Conservation (phyloP, 2,329 filamentous ascomycete species). For the Fusarium neocosmosporiellum region DNA sequence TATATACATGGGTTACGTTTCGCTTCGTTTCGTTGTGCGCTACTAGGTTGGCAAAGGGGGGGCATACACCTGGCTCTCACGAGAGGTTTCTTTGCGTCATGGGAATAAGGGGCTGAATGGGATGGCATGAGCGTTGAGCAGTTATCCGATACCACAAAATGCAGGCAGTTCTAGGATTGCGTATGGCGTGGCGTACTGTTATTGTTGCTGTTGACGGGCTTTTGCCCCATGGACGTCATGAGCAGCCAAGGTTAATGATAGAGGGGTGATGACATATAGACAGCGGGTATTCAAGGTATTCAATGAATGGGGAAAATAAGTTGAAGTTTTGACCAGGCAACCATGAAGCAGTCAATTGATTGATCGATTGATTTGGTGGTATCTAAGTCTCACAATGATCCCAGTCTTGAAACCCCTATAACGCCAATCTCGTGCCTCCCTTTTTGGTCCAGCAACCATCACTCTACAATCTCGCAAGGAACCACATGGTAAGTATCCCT, state of each 20-base stretch:
- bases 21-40: constrained; percentile 18
- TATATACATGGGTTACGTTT: constrained; percentile 24
- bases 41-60: constrained; percentile 7
- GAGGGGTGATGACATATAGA: constrained; percentile 18
- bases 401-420: constrained; percentile 31
- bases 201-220: background rate
- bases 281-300: constrained; percentile 9
- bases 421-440: constrained; percentile 27
- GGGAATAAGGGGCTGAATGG: constrained; percentile 19
- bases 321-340: background rate
- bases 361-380: constrained; percentile 38
- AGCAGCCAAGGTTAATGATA: constrained; percentile 6
- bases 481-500: background rate
- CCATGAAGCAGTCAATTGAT: background rate
- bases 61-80: constrained; percentile 45
- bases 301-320: background rate
- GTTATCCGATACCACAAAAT: constrained; percentile 34
- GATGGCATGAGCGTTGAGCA: constrained; percentile 33
- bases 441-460: constrained; percentile 8
- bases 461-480: background rate
- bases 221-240: constrained; percentile 4
- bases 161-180: constrained; percentile 32
- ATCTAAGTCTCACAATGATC: constrained; percentile 37
- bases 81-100: constrained; percentile 40
- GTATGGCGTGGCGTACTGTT: constrained; percentile 19